Evolutionary conservation across 768 basidiomycete genomes (phyloP).

Genomic region (Hemileccinum rubropunctum): DNA sequence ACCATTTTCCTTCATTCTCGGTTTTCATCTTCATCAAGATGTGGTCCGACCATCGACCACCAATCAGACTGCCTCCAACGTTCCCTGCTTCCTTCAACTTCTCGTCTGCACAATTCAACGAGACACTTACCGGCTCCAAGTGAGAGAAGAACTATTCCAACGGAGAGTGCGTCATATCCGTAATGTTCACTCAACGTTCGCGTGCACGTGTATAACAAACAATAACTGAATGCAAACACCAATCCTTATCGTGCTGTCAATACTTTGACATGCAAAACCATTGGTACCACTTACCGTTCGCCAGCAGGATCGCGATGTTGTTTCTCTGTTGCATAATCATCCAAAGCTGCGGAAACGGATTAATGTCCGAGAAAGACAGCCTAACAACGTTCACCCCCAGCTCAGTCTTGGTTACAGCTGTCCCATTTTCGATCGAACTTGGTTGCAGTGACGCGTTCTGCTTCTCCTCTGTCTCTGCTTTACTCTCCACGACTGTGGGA

Average conservation of each 20-base stretch:
- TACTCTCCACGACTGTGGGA: conserved; percentile 11
- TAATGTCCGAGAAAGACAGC: conserved; percentile 68
- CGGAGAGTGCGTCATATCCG: conserved; percentile 61
- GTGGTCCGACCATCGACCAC: conserved; percentile 58
- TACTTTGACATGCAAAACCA: neutral
- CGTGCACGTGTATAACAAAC: conserved; percentile 70
- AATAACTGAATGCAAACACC: conserved; percentile 68
- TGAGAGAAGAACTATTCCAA: conserved; percentile 74
- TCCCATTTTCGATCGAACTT: conserved; percentile 25
- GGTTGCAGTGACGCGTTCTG: conserved; percentile 9
- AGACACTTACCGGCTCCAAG: conserved; percentile 60
- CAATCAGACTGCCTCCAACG: conserved; percentile 51
- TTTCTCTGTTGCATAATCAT: conserved; percentile 58
- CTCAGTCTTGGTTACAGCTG: conserved; percentile 9
- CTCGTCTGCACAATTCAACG: neutral
- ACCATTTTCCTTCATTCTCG: conserved; percentile 43
- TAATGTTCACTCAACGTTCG: conserved; percentile 66
- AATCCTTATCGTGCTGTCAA: conserved; percentile 45
- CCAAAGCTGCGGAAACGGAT: conserved; percentile 64
- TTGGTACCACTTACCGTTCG: conserved; percentile 16
- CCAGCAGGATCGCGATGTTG: conserved; percentile 60
- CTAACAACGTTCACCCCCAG: conserved; percentile 36
- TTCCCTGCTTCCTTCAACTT: conserved; percentile 34
- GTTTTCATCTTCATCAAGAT: conserved; percentile 42
- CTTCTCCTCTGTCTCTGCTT: conserved; percentile 10